Evolutionary conservation across 148 eudicot genomes (phyloP).

Genomic region (Diospyros kaki): DNA sequence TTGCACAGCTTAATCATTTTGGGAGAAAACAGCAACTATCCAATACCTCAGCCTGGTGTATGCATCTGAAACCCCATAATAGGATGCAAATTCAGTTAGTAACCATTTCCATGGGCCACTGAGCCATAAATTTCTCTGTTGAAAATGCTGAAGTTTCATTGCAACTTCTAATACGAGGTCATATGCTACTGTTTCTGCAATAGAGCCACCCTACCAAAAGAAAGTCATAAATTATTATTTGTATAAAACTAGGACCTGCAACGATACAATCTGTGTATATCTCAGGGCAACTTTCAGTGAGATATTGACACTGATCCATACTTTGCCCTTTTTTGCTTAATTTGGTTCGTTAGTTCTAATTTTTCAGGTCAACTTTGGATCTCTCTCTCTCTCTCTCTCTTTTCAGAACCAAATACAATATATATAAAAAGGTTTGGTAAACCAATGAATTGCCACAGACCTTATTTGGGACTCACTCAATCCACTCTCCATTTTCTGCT

Average conservation of each 20-base stretch:
- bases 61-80: slow-evolving; percentile 90
- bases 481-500: too few relatives aligned
- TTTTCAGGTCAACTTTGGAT: too few relatives aligned
- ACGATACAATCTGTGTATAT: background rate
- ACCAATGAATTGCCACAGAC: too few relatives aligned
- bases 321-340: too few relatives aligned
- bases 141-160: slow-evolving; percentile 91
- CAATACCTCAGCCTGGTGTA: slow-evolving; percentile 81
- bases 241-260: background rate
- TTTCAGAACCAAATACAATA: too few relatives aligned
- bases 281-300: background rate
- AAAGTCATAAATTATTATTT: background rate
- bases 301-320: background rate
- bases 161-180: slow-evolving; percentile 89
- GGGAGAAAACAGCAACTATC: background rate
- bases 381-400: too few relatives aligned
- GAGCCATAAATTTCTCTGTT: slow-evolving; percentile 67
- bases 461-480: too few relatives aligned
- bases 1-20: background rate
- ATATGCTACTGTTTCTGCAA: slow-evolving; percentile 96
- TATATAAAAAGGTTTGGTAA: too few relatives aligned
- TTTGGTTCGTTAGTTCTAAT: too few relatives aligned
- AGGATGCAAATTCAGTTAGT: slow-evolving; percentile 79
- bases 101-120: slow-evolving; percentile 95
- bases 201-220: slow-evolving; percentile 62